Base-by-base conservation (phyloP, 305 asterid species). In the Andrographis paniculata region DNA sequence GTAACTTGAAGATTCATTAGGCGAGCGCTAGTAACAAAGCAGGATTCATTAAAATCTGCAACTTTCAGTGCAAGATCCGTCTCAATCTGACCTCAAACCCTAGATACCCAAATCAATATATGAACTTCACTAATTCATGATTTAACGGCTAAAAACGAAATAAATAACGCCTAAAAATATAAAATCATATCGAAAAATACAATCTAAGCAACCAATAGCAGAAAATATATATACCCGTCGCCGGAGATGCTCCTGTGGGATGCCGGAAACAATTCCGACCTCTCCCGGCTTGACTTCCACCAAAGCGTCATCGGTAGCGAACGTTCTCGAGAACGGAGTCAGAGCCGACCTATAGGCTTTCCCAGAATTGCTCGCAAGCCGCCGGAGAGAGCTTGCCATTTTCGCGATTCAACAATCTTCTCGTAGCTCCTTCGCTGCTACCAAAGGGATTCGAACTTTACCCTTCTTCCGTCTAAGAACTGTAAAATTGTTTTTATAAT, bases 171-270 rank as follows among this genome's bases (percentile, higher is more conserved):
- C 16, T n/a, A 16, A n/a, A 40, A 40, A 16, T 18, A 5, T 40
- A 10, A n/a, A 9, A 4, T 1, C 45, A 5, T 17, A n/a, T n/a
- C 7, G 12, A 17, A n/a, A 1, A 10, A 40, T 11, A 40, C 45
- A 40, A 40, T n/a, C 45, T n/a, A 40, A 40, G 16, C 2, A 40
- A 6, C 6, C 14, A n/a, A 6, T 17, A 24, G 30, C 5, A 5
- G 4, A 3, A 43, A 6, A 17, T 2, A 41, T 17, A 41, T 17
- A 53, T 68, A 79, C 94, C 78, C 49, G 71, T 33, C 89, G 57
- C 33, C 71, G 75, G 37, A 76, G 86, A 53, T 82, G 94, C 42
- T 82, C 76, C 42, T 82, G 61, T 23, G 94, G 89, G 31, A 76
- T 76, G 53, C 89, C 89, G 20, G 89, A 69, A 50, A 74, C 81